Base-by-base conservation (phyloP, 2,329 filamentous ascomycete genomes). In the Pestalotiopsis sp. region DNA sequence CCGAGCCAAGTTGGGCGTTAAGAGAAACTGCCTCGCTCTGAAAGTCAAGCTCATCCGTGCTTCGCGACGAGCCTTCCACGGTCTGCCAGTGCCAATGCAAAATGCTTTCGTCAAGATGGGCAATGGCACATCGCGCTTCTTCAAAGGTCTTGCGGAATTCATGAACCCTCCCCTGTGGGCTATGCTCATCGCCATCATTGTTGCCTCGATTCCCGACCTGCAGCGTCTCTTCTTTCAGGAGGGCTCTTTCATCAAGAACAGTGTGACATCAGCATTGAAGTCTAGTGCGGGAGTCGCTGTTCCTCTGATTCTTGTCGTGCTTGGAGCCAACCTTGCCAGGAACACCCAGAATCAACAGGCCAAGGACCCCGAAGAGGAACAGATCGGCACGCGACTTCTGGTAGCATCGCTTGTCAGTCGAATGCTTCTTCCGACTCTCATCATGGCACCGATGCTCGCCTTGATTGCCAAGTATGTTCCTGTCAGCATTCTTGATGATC, bases 111-210 rank as follows among this genome's bases (percentile, higher is more conserved):
- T 73, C 2, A 74, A 73, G 56, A 14, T 80, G 7, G 74, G 77
- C 62, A 71, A 68, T 11, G 72, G 81, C 20, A 81, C 78, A 58
- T 78, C 73, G 73, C 78, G 86, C 78, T 70, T 93, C 73, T 80
- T 88, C 72, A 81, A 81, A 62, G 94, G 94, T 65, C 78, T 94
- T 13, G 96, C 92, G 92, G 92, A 92, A 61, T 97, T 98, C 79
- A 98, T 99, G 95, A 98, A 98, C 80, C 95, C 96, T 56, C 96
- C 96, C 0, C 89, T 99, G 30, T 98, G 94, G 94, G 94, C 96
- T 38, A 98, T 99, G 96, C 83, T 98, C 40, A 84, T 90, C 52
- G 93, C 96, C n/a, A 91, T 98, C 59, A 81, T 97, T 64, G 92
- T 99, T 5, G 96, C 96, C 2, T 97, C 94, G 0, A 88, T 98